Base-by-base conservation (phyloP, 768 basidiomycete genomes). In the Baorangia bicolor region DNA sequence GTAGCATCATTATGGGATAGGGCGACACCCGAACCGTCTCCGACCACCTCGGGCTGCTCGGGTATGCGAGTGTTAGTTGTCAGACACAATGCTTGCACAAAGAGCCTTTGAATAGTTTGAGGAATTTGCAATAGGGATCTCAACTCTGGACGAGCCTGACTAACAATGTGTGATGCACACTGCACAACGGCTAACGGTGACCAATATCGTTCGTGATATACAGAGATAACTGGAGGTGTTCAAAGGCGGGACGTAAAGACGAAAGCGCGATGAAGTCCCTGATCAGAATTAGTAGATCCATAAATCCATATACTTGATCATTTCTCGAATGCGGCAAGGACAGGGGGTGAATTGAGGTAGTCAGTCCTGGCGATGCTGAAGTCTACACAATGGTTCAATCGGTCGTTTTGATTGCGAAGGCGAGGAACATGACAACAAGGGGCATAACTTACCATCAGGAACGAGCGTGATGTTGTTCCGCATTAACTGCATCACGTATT, bases 401-500 rank as follows among this genome's bases (percentile, higher is more conserved):
- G 0, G 13, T n/a, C 14, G 13, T 18, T 20, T n/a, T 16, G 35
- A 21, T 39, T 21, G 18, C 40, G 21, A 14, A 1, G 10, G n/a
- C 2, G 4, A 23, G 18, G 14, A 27, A 21, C 10, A 16, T 13
- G 23, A 35, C 37, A 30, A n/a, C 6, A 8, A 2, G 34, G 21
- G 4, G 34, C 12, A 23, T 16, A 9, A 37, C 59, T 38, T 35
- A 84, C 85, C 75, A 57, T 86, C 85, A 0, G 75, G 69, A 45
- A 85, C 80, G 50, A 74, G 64, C 0, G 82, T 85, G 23, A 84
- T 71, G 53, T 85, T 85, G 55, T 77, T 65, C 33, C 81, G 70
- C 67, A 75, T 68, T 4, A 84, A 69, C 59, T 84, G 83, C 58
- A 85, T 64, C 9, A 84, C 76, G 4, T 59, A 57, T 46, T 67